Base-by-base conservation (phyloP, 768 basidiomycete species). In the Cystobasidium onofrii region DNA sequence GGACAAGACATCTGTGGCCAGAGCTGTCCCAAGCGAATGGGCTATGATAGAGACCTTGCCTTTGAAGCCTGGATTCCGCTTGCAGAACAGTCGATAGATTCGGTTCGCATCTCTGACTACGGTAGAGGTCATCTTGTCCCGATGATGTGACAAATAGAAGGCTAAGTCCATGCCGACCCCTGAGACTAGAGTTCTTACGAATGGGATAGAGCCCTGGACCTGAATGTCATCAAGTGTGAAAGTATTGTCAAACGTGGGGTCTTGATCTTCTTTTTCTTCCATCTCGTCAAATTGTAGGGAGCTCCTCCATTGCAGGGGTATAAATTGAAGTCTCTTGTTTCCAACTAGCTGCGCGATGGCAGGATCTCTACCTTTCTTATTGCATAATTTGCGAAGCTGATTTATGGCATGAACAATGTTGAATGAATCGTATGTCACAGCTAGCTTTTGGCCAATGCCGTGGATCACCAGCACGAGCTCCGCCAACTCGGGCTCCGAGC, bases 21-120 rank as follows among this genome's bases (percentile, higher is more conserved):
- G 61, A 18, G 73, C 73, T 1, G 74, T 73, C 13, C 77, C 77
- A 61, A 78, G 76, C 18, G 76, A 78, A 60, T 78, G 75, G 3
- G 74, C 77, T 25, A 79, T 79, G 66, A 79, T 73, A 13, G 74
- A 75, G 23, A 79, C 78, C 15, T 76, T 76, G 54, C 77, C 77
- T 27, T 46, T 60, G 54, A 79, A 79, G n/a, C 46, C 61, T 4
- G 78, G 78, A 63, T 79, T 79, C 2, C 78, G 78, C 9, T 73
- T 31, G 23, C 65, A 63, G 69, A 78, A 79, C 17, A 79, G 71
- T 10, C 73, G 72, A 61, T 78, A 78, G 60, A 79, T 75, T 20
- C 77, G 66, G 60, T 79, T 79, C 10, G 76, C 74, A 31, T 79
- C 78, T 17, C 60, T 43, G 20, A 77, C 75, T 7, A 79, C 76